These are phyloP conservation scores for Colletotrichum sp. DNA, from an alignment of 2,329 filamentous ascomycete species.

Conservation along the genomic window DNA sequence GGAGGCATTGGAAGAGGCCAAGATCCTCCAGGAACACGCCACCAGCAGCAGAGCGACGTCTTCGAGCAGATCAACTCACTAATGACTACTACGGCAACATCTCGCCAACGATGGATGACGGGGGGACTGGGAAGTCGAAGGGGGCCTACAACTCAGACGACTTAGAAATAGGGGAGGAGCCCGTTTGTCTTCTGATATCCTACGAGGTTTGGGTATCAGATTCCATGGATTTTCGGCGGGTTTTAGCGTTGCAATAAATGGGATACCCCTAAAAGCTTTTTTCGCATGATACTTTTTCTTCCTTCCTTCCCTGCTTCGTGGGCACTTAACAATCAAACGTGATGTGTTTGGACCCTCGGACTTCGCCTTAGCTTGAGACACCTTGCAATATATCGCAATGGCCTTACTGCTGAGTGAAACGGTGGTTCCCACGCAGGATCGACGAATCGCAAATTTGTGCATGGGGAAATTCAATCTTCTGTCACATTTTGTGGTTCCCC, in stretches of 20 bases:
- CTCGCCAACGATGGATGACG: not conserved
- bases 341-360: not conserved
- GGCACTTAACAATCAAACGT: not conserved
- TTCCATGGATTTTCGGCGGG: not conserved
- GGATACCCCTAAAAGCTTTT: constrained; percentile 11
- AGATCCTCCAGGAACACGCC: constrained; percentile 19
- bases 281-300: not conserved
- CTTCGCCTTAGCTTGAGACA: not conserved
- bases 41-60: constrained; percentile 19
- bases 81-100: not conserved
- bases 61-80: constrained; percentile 17
- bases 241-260: constrained; percentile 13
- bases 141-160: not conserved
- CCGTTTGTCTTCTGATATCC: not conserved
- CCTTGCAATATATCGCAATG: not conserved
- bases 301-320: not conserved
- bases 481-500: not conserved
- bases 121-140: not conserved
- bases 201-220: not conserved
- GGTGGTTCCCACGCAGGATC: not conserved
- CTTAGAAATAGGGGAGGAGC: not conserved
- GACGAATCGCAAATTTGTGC: not conserved
- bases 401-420: not conserved
- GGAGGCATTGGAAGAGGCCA: constrained; percentile 22
- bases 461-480: not conserved